Evolutionary conservation across 2,329 filamentous ascomycete genomes (phyloP), one percentile per base, ranked within the genome.

Genomic region (Phialocephala subalpina): DNA sequence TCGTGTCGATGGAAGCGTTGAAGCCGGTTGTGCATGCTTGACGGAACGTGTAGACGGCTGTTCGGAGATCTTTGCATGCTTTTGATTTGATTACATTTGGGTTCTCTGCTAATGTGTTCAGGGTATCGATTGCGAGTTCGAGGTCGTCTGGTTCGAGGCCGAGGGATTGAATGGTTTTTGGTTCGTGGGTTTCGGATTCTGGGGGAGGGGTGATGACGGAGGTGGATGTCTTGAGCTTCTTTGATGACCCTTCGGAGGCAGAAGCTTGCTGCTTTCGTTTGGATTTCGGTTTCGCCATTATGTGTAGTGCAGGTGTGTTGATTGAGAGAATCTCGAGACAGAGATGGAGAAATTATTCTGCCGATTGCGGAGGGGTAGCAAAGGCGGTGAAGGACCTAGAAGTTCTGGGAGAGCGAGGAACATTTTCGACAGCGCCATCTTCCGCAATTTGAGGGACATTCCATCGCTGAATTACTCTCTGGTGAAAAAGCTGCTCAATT

Each of bases 31-130:
- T 90, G 70, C 88, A 91, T 18, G 89, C 87, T 75, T 91, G 86
- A 1, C 88, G 85, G 66, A 92, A 92, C 22, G 88, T 86, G 72
- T 90, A 91, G 8, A 91, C 89, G 5, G 89, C 89, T 3, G 84
- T 86, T 22, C 90, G 82, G 2, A 92, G 79, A 57, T 90, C 87
- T 72, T 87, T 90, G 79, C 90, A 92, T 27, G 82, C 83, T 73
- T 90, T 91, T 0, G 87, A 87, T 76, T 92, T 92, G 75, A 90
- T 91, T 25, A 91, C 73, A 25, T 77, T 78, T 0, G 90, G 89
- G 68, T 91, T 83, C 64, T 84, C 78, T 0, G 88, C 78, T 12
- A 92, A 81, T 0, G 85, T 82, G 1, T 79, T 80, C 33, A 92
- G 81, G 0, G 89, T 91, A 36, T 92, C 90, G 63, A 90, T 82